Conservation (phyloP, 768 basidiomycete species). For the Phylloporus arenicola region DNA sequence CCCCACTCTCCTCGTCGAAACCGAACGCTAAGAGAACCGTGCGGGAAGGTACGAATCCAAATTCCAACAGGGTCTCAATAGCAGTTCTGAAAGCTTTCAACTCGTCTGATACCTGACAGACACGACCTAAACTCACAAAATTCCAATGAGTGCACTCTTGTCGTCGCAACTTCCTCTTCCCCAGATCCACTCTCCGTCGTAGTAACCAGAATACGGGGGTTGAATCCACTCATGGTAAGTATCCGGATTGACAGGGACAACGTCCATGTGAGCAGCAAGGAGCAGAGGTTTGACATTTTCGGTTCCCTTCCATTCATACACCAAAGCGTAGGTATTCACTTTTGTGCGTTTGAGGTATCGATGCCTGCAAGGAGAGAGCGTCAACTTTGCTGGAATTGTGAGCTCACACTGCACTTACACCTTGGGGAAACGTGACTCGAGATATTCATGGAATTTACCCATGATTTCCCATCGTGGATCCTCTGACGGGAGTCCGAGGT, state of each 20-base stretch:
- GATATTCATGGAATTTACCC: no score
- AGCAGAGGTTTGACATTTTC: constrained; percentile 52
- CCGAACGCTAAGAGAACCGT: constrained; percentile 34
- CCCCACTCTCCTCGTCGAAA: constrained; percentile 44
- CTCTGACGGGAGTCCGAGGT: constrained; percentile 41
- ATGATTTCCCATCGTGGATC: constrained; percentile 44
- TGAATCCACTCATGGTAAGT: constrained; percentile 43
- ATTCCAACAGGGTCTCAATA: constrained; percentile 24
- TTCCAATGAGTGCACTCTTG: constrained; percentile 36
- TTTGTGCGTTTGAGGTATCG: constrained; percentile 43
- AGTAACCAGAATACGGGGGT: constrained; percentile 47
- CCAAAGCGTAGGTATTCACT: constrained; percentile 55
- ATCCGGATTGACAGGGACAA: constrained; percentile 45
- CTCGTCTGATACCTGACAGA: background rate
- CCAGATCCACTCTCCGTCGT: constrained; percentile 42
- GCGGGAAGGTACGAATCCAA: constrained; percentile 26
- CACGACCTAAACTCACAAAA: constrained; percentile 23
- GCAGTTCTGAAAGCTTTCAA: constrained; percentile 11
- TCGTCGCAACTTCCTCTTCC: constrained; percentile 45
- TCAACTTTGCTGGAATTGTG: background rate
- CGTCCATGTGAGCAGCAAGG: constrained; percentile 45
- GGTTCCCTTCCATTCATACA: constrained; percentile 56
- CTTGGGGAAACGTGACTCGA: no score
- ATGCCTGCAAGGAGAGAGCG: constrained; percentile 32
- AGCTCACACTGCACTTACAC: constrained; percentile 28